These are phyloP conservation scores for Theileria orientalis DNA, from an alignment of 169 alveolate species.

Conservation along the genomic window DNA sequence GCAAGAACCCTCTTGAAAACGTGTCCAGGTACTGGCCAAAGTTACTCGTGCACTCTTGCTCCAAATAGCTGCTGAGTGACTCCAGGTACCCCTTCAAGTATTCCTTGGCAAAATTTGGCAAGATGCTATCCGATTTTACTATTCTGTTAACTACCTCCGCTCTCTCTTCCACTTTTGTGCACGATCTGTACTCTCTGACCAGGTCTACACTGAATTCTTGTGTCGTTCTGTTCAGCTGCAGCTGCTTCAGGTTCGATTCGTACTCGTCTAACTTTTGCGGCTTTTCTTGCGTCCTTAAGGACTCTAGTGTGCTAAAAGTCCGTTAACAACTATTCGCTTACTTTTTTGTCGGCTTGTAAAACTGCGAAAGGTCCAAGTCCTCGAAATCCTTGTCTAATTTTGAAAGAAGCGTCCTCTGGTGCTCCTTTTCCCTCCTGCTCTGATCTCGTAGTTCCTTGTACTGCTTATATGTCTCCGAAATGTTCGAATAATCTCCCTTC, in stretches of 20 bases:
- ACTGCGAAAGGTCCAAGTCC: conserved; percentile 28
- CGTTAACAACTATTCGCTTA: too few species aligned
- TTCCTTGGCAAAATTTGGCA: conserved; percentile 17
- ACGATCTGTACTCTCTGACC: conserved; percentile 8
- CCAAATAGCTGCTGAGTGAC: conserved; percentile 20
- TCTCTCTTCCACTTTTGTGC: background rate
- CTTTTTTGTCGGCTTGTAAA: conserved; percentile 26
- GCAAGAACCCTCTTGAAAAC: conserved; percentile 17
- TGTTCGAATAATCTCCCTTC: conserved; percentile 31
- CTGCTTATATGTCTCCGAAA: conserved; percentile 48
- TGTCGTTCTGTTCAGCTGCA: conserved; percentile 30
- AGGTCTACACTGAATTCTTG: conserved; percentile 12
- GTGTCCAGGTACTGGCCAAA: conserved; percentile 26
- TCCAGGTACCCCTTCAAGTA: conserved; percentile 1
- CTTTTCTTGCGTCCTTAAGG: conserved; percentile 14
- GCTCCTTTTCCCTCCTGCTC: conserved; percentile 27
- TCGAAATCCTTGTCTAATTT: conserved; percentile 44
- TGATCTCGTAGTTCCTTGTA: conserved; percentile 34
- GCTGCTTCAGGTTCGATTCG: conserved; percentile 29
- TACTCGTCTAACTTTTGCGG: conserved; percentile 33
- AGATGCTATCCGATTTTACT: background rate
- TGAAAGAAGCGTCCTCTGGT: conserved; percentile 34
- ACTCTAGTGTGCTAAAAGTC: background rate
- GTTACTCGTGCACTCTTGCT: background rate
- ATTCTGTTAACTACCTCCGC: conserved; percentile 34